Evolutionary conservation across 768 basidiomycete genomes (phyloP), one percentile per base, ranked within the genome.

Genomic region (Suillus americanus): DNA sequence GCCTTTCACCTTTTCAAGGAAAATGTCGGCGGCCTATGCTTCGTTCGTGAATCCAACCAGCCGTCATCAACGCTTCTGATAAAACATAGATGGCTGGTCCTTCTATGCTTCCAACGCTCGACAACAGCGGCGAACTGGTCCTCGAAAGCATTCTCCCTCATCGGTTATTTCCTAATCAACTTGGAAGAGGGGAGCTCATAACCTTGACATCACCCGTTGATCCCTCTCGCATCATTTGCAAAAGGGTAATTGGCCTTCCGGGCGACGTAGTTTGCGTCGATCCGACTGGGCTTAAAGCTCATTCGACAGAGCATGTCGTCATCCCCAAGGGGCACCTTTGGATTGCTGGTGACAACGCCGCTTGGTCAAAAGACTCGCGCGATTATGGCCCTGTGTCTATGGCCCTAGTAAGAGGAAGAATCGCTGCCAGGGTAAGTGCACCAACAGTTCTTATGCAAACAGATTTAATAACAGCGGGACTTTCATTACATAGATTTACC

Each of bases 361-460:
- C 85, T 30, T 82, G 81, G 68, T 95, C 95, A 41, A 86, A 88
- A 16, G 97, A 99, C 79, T 98, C 97, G 13, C 83, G 97, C 63
- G 77, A 81, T n/a, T 97, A 97, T 78, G 97, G 97, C 0, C 97
- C 97, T 28, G 89, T 99, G 4, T 88, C 97, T 0, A 85, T 92
- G 68, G 89, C 85, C 5, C 79, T 97, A 10, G 79, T 97, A n/a
- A 81, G 85, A 67, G 90, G 89, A 5, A 88, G 80, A 68, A 74
- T 95, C 30, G 71, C 82, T 62, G 88, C 87, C 3, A 86, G 85
- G 80, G 92, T 93, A 69, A 65, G 83, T 73, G 25, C 25, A 20
- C 18, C 23, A 40, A 41, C 20, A 30, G 10, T 64, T 23, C 10
- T 60, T 33, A 62, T 60, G 46, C 30, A 35, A 33, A 30, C 28